These are phyloP conservation scores for Protomyces macrosporus DNA, from an alignment of 1,139 yeast genomes.

Conservation along the genomic window DNA sequence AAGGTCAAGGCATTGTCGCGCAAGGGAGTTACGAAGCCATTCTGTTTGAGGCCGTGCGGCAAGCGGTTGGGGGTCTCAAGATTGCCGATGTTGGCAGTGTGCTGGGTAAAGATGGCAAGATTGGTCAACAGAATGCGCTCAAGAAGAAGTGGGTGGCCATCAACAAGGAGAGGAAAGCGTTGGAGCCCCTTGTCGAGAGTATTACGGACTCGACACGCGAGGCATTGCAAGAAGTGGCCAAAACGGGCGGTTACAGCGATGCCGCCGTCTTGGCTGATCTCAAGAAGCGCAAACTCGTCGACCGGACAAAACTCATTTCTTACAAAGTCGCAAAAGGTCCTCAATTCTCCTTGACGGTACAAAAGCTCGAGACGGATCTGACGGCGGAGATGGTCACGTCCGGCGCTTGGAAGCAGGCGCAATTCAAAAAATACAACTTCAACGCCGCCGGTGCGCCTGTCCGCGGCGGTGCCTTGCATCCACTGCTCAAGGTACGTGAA, in stretches of 20 bases:
- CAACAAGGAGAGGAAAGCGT: constrained; percentile 72
- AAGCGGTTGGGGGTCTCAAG: constrained; percentile 71
- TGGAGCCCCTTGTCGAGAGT: constrained; percentile 50
- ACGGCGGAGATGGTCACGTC: constrained; percentile 79
- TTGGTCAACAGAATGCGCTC: constrained; percentile 98
- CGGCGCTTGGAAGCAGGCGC: constrained; percentile 75
- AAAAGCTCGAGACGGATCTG: constrained; percentile 82
- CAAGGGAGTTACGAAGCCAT: constrained; percentile 89
- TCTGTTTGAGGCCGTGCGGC: constrained; percentile 67
- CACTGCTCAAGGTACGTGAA: constrained; percentile 90
- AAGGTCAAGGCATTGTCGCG: constrained; percentile 70
- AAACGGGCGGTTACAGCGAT: constrained; percentile 50
- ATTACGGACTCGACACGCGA: constrained; percentile 63
- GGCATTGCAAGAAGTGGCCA: constrained; percentile 55
- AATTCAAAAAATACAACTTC: constrained; percentile 93
- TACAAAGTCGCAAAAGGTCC: constrained; percentile 73
- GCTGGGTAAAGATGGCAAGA: constrained; percentile 52
- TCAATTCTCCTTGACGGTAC: constrained; percentile 74
- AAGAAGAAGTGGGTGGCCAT: constrained; percentile 82
- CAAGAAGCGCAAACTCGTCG: constrained; percentile 85
- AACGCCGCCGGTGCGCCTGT: constrained; percentile 89
- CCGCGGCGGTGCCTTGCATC: constrained; percentile 89
- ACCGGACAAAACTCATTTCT: constrained; percentile 56
- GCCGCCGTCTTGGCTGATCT: constrained; percentile 72
- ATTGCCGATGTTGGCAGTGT: constrained; percentile 63